Evolutionary conservation across 768 basidiomycete genomes (phyloP).

Genomic region (Arthromyces matolae): DNA sequence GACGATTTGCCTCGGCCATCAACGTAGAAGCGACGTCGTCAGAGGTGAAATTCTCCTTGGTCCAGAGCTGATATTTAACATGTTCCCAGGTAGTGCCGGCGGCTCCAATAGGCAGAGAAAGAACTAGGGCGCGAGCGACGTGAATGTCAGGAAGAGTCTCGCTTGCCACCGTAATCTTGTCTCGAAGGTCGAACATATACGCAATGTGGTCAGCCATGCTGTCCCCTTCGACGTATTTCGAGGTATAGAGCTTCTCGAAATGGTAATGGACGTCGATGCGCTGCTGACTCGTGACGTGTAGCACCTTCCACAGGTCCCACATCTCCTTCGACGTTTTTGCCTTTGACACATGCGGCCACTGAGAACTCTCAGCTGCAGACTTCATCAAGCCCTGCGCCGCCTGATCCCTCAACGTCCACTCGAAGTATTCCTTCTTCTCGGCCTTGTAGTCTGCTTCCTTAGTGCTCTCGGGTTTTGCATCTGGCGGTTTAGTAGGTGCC

Average conservation of each 20-base stretch:
- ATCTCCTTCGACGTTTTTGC: slow-evolving; percentile 3
- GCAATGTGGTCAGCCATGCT: slow-evolving; percentile 4
- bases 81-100: neutral
- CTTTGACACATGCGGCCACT: slow-evolving; percentile 1
- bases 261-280: slow-evolving; percentile 10
- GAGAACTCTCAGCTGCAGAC: slow-evolving; percentile 9
- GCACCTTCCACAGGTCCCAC: slow-evolving; percentile 4
- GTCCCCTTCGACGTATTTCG: slow-evolving; percentile 9
- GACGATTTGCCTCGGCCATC: neutral
- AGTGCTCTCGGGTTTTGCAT: neutral
- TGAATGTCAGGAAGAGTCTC: neutral
- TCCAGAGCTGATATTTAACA: neutral
- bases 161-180: neutral
- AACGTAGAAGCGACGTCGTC: neutral
- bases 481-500: neutral
- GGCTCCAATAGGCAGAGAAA: neutral
- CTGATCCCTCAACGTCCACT: slow-evolving; percentile 1
- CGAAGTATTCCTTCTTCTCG: neutral
- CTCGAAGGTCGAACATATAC: neutral
- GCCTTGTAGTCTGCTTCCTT: neutral
- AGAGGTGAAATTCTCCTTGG: neutral
- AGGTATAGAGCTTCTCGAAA: slow-evolving; percentile 13
- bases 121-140: neutral
- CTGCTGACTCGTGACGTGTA: slow-evolving; percentile 4
- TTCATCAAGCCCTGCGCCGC: neutral